Base-by-base conservation (phyloP, 1,139 yeast genomes). In the Blastobotrys arbuscula region DNA sequence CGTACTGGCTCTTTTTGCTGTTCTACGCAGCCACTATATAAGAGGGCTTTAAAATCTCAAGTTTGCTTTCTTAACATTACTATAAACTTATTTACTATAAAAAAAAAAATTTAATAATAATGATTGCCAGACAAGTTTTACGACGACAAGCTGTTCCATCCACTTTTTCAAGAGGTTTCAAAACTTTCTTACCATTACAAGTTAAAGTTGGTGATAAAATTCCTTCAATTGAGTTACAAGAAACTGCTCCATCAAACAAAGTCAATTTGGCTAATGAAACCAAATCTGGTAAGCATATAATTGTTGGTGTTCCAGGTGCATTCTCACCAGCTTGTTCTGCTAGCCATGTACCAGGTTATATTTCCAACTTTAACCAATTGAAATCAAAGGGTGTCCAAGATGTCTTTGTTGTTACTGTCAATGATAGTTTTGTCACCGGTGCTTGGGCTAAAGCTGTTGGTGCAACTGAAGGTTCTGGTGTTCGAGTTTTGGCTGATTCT, bases 221-320 rank as follows among this genome's bases (percentile, higher is more conserved):
- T 49, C 95, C 95, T 37, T 64, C 75, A 1, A 73, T 73, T 15
- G 63, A 70, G 21, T 66, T 86, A 50, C 77, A 69, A 53, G 85
- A 81, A 57, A 79, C 78, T 36, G 77, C 87, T 28, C 95, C 95
- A 44, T 84, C 85, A 35, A 79, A 81, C 60, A 66, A 69, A 20
- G 74, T 84, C 55, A 74, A 81, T 61, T 70, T 86, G 50, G 77
- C 84, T 16, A 74, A 77, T 40, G 81, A 78, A 20, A 43, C 28
- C 3, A 24, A n/a, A 23, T 54, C 60, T 60, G 81, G 82, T 40
- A 82, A 80, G 63, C 70, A 79, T 39, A 64, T 88, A 37, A 69
- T 88, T 48, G 76, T 88, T 44, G 95, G 95, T 47, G 87, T 88
- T 39, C 96, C 96, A 41, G 96, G 96, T 19, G 96, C 96, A 0